These are phyloP conservation scores for Flammula alnicola DNA, from an alignment of 1,284 basidiomycete species.

Conservation along the genomic window DNA sequence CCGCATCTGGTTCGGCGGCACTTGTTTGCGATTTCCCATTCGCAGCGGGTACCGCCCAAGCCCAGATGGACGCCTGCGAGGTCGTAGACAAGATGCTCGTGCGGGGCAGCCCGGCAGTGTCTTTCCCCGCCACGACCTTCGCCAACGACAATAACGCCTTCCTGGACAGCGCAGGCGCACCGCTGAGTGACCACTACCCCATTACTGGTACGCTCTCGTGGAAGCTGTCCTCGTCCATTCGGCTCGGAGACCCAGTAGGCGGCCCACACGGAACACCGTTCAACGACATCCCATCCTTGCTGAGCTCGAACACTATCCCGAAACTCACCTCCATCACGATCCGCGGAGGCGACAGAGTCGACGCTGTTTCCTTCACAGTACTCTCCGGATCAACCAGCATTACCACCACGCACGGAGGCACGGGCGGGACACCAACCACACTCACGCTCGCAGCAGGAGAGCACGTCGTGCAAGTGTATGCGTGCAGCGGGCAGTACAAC, in stretches of 20 bases:
- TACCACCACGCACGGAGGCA: constrained; percentile 38
- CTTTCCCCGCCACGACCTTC: constrained; percentile 31
- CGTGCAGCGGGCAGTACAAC: constrained; percentile 34
- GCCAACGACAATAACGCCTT: constrained; percentile 39
- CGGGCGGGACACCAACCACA: constrained; percentile 33
- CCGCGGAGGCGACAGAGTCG: constrained; percentile 35
- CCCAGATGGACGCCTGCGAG: constrained; percentile 37
- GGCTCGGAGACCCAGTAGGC: constrained; percentile 37
- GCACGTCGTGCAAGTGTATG: constrained; percentile 25
- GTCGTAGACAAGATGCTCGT: constrained; percentile 43
- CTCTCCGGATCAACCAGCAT: constrained; percentile 21
- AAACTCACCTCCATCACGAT: constrained; percentile 37
- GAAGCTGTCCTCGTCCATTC: constrained; percentile 34
- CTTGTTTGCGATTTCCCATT: constrained; percentile 38
- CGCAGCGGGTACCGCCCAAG: constrained; percentile 33
- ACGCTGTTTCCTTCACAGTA: constrained; percentile 34
- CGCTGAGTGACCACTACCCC: constrained; percentile 44
- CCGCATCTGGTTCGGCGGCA: constrained; percentile 27
- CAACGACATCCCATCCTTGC: constrained; percentile 34
- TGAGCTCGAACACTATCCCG: constrained; percentile 24
- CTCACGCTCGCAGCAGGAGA: constrained; percentile 17
- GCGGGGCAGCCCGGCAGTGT: constrained; percentile 29
- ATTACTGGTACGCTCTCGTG: constrained; percentile 35
- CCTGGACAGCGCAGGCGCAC: constrained; percentile 31
- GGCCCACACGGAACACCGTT: constrained; percentile 40